Evolutionary conservation across 2,329 filamentous ascomycete genomes (phyloP), one percentile per base, ranked within the genome.

Genomic region (Penicillium griseofulvum): DNA sequence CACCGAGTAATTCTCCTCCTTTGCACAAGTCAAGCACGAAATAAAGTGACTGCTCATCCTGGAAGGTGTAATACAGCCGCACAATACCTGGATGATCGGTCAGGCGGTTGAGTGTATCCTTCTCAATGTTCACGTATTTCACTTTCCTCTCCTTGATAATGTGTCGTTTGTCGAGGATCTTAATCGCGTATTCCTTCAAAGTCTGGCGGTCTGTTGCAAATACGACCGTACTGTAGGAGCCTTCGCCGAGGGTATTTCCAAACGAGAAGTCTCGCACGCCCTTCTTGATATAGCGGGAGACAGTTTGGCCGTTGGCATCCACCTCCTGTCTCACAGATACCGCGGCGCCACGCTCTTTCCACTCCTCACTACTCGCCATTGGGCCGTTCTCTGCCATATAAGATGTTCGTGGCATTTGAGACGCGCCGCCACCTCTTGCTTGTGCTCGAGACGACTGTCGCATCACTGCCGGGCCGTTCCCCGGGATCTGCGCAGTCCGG

Each of bases 121-220:
- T 97, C 75, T 99, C 94, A 67, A 99, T 99, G 75, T 97, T 99
- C 75, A 99, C 94, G 70, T 99, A 99, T 81, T 99, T 99, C 69
- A 99, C 96, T 81, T 99, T 99, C 76, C 96, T 97, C 77, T 99
- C 94, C 76, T 97, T 99, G 80, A 99, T 99, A 69, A 99, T 99
- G 74, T 99, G 94, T 67, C 91, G 86, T 77, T 99, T 99, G 76
- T 99, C 94, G 44, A 99, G 83, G 16, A 99, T 93, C 74, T 99
- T 99, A 76, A 99, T 92, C 26, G 94, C 94, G 70, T 97, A 97
- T 73, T 99, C 93, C 68, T 96, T 96, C 55, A 95, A 78, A 1
- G 91, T 96, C 73, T 96, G 91, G 58, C 93, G 87, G 74, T 99
- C 94, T 4, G 91, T 96, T 36, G 92, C 94, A 49, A 94, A 85